Conservation (phyloP, 2,329 filamentous ascomycete genomes). For the Claviceps sp. region DNA sequence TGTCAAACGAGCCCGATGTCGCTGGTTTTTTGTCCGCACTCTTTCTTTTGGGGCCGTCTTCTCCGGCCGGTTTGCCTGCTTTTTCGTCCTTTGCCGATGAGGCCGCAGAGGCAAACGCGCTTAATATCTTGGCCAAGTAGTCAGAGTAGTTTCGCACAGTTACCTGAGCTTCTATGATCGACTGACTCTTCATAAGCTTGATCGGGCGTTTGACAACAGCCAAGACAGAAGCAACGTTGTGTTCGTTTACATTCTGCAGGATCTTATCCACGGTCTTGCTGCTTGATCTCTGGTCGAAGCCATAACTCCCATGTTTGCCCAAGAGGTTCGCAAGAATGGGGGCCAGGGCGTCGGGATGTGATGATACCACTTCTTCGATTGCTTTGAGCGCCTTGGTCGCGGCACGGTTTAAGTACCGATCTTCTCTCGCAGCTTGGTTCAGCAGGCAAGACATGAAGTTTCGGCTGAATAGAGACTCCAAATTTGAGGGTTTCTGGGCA, state of each 20-base stretch:
- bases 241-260: slow-evolving; percentile 43
- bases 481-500: slow-evolving; percentile 31
- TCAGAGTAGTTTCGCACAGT: slow-evolving; percentile 36
- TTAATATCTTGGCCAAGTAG: slow-evolving; percentile 40
- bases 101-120: slow-evolving; percentile 16
- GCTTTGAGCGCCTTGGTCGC: slow-evolving; percentile 63
- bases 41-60: slow-evolving; percentile 5
- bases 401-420: slow-evolving; percentile 67
- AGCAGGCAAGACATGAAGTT: slow-evolving; percentile 73
- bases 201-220: slow-evolving; percentile 33
- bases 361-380: slow-evolving; percentile 51
- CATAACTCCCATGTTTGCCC: slow-evolving; percentile 54
- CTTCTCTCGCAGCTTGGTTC: slow-evolving; percentile 67
- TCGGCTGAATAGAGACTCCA: slow-evolving; percentile 57
- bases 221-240: slow-evolving; percentile 41
- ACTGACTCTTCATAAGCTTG: slow-evolving; percentile 13
- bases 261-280: slow-evolving; percentile 72
- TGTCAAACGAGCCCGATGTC: slow-evolving; percentile 15
- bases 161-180: slow-evolving; percentile 15
- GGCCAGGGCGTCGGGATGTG: slow-evolving; percentile 44
- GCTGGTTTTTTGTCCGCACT: slow-evolving; percentile 16
- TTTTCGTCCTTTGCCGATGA: slow-evolving; percentile 3
- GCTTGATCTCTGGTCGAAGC: slow-evolving; percentile 77
- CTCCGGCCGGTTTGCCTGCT: background rate
- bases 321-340: slow-evolving; percentile 55